A percentile compares a stretch with the other conserved stretches of the same genome.
Conservation (phyloP, 2,329 filamentous ascomycete genomes). For the Claviceps sp. region DNA sequence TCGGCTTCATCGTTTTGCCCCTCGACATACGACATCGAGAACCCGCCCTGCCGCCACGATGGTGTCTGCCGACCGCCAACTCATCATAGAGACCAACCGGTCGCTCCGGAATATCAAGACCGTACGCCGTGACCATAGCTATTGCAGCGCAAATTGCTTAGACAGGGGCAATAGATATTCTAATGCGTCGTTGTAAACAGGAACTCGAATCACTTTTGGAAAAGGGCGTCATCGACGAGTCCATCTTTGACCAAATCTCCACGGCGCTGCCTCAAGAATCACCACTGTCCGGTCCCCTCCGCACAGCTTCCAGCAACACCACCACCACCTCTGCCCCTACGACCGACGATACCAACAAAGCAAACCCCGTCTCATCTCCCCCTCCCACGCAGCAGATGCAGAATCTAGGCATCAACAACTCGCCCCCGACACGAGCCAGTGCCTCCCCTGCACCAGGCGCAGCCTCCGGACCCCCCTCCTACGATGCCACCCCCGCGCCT, state of each 20-base stretch:
- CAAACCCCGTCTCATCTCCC: slow-evolving; percentile 14
- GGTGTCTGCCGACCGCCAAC: slow-evolving; percentile 39
- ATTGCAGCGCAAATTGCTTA: neutral
- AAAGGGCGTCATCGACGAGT: slow-evolving; percentile 61
- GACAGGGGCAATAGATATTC: neutral
- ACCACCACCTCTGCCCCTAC: slow-evolving; percentile 10
- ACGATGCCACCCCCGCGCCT: slow-evolving; percentile 33
- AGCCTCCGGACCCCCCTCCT: slow-evolving; percentile 39
- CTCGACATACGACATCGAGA: neutral
- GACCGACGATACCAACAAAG: slow-evolving; percentile 6
- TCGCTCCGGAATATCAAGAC: slow-evolving; percentile 80
- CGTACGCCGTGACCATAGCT: slow-evolving; percentile 26
- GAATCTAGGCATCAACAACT: slow-evolving; percentile 22
- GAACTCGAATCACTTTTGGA: slow-evolving; percentile 86
- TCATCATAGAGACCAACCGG: slow-evolving; percentile 61
- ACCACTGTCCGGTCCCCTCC: slow-evolving; percentile 37
- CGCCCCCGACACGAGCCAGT: neutral
- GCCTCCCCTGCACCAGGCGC: slow-evolving; percentile 25
- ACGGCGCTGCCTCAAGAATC: slow-evolving; percentile 61
- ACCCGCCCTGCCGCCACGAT: slow-evolving; percentile 17
- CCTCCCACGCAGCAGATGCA: slow-evolving; percentile 26
- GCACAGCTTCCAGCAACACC: slow-evolving; percentile 22
- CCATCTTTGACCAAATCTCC: slow-evolving; percentile 63
- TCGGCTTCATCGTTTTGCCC: neutral
- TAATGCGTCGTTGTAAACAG: slow-evolving; percentile 28